Evolutionary conservation across 1,139 yeast species (phyloP).

Genomic region (Suhomyces coccinellae): DNA sequence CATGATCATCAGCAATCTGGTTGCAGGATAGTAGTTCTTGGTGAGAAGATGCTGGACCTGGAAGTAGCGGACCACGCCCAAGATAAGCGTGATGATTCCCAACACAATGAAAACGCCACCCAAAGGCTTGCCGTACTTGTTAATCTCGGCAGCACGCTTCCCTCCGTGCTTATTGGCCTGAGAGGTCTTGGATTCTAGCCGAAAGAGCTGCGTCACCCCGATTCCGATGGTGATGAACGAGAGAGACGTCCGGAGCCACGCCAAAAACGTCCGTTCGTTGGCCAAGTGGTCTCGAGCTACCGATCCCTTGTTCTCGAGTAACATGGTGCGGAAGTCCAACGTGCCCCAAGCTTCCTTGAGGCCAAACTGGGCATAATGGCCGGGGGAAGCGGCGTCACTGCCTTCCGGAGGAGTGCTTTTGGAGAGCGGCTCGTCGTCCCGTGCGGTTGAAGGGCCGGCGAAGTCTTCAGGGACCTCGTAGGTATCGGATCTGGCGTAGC

Average conservation of each 20-base stretch:
- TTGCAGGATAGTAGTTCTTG: slow-evolving; percentile 50
- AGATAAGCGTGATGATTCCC: slow-evolving; percentile 36
- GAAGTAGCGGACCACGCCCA: slow-evolving; percentile 37
- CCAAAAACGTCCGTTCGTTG: slow-evolving; percentile 74
- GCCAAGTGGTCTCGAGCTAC: slow-evolving; percentile 64
- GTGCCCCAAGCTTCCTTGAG: slow-evolving; percentile 5
- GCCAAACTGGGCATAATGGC: not conserved
- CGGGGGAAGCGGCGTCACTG: not conserved
- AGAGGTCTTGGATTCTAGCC: slow-evolving; percentile 29
- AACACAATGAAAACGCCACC: slow-evolving; percentile 37
- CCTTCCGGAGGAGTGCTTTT: not conserved
- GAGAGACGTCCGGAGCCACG: slow-evolving; percentile 67
- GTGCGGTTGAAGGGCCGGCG: not conserved
- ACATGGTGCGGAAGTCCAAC: slow-evolving; percentile 16
- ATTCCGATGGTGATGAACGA: slow-evolving; percentile 45
- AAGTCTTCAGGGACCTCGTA: not conserved
- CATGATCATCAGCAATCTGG: slow-evolving; percentile 24
- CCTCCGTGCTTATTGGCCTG: slow-evolving; percentile 18
- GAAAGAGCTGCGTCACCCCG: slow-evolving; percentile 44
- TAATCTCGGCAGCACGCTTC: slow-evolving; percentile 10
- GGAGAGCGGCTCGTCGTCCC: not conserved
- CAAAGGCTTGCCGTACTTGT: slow-evolving; percentile 35
- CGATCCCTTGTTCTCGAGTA: slow-evolving; percentile 41
- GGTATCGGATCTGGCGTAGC: too few species aligned
- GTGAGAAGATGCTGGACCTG: slow-evolving; percentile 46